phyloP scores from a whole-genome alignment of 305 asterid species.

The Fraxinus sp. region DNA sequence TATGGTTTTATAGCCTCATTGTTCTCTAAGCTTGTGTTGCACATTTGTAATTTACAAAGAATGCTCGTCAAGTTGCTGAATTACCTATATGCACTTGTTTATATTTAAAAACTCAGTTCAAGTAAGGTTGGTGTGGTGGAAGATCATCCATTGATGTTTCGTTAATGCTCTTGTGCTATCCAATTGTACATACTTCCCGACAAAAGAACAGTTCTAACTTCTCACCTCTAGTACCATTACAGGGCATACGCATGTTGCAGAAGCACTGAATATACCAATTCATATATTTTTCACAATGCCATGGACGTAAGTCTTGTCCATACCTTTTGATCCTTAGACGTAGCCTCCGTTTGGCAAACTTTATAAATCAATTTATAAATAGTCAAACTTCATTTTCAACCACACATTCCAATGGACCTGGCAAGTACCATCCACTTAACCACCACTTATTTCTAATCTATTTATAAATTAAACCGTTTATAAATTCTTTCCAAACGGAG shows the following conservation, averaged over 20 bases:
- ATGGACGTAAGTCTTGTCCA: slow-evolving; percentile 71
- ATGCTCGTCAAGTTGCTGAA: too few relatives aligned
- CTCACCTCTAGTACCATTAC: slow-evolving; percentile 36
- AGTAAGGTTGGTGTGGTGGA: background rate
- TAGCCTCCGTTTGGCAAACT: background rate
- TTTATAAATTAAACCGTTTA: background rate
- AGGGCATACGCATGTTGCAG: slow-evolving; percentile 86
- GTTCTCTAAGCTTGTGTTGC: background rate
- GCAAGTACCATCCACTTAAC: background rate
- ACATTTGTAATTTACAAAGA: background rate
- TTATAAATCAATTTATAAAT: background rate
- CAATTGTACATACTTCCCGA: slow-evolving; percentile 15
- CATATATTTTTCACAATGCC: slow-evolving; percentile 91
- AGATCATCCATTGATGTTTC: background rate
- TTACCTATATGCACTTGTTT: background rate
- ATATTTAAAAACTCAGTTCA: background rate
- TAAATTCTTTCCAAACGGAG: background rate
- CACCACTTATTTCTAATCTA: background rate
- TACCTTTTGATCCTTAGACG: slow-evolving; percentile 14
- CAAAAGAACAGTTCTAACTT: slow-evolving; percentile 4
- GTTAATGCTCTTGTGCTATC: slow-evolving; percentile 14
- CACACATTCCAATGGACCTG: background rate
- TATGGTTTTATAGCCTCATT: background rate
- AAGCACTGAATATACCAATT: slow-evolving; percentile 64
- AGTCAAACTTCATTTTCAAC: background rate